phyloP scores from a whole-genome alignment of 75 land plant genomes.

The Selaginella moellendorffii region DNA sequence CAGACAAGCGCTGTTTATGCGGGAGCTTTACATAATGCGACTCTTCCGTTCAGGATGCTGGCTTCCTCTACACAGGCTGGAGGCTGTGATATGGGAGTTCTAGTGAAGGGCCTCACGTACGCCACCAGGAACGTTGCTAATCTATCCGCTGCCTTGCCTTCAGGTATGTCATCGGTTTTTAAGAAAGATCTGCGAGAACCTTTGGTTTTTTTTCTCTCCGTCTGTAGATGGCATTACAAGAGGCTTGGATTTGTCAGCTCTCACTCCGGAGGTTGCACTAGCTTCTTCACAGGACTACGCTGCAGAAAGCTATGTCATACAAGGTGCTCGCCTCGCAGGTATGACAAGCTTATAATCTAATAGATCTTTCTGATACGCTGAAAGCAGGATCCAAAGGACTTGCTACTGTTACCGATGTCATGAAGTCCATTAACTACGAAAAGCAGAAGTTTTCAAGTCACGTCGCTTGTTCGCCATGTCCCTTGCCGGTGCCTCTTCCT shows the following conservation, averaged over 20 bases:
- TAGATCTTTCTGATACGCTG: background rate
- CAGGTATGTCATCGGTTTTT: no score
- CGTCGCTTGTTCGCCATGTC: conserved; percentile 50
- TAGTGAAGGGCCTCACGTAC: conserved; percentile 38
- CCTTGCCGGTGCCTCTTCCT: conserved; percentile 81
- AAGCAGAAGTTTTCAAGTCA: conserved; percentile 25
- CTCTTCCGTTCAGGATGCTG: conserved; percentile 70
- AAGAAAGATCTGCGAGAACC: no score
- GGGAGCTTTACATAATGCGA: conserved; percentile 43
- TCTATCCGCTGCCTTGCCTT: conserved; percentile 63
- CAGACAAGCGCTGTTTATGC: conserved; percentile 94
- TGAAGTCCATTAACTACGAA: conserved; percentile 18
- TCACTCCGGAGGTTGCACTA: conserved; percentile 48
- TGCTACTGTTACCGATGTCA: conserved; percentile 14
- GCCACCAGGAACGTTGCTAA: conserved; percentile 50
- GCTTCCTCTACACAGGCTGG: conserved; percentile 13
- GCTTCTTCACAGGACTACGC: conserved; percentile 20
- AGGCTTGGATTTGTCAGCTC: conserved; percentile 28
- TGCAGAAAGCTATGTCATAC: conserved; percentile 39
- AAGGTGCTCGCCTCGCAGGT: conserved; percentile 63
- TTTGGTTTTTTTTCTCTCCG: background rate
- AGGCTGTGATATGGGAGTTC: conserved; percentile 35
- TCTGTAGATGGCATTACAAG: conserved; percentile 27
- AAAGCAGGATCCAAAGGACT: background rate
- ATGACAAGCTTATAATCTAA: conserved; percentile 9